These are phyloP conservation scores for Hypsizygus ulmarius DNA, from an alignment of 1,284 basidiomycete genomes.

Conservation along the genomic window DNA sequence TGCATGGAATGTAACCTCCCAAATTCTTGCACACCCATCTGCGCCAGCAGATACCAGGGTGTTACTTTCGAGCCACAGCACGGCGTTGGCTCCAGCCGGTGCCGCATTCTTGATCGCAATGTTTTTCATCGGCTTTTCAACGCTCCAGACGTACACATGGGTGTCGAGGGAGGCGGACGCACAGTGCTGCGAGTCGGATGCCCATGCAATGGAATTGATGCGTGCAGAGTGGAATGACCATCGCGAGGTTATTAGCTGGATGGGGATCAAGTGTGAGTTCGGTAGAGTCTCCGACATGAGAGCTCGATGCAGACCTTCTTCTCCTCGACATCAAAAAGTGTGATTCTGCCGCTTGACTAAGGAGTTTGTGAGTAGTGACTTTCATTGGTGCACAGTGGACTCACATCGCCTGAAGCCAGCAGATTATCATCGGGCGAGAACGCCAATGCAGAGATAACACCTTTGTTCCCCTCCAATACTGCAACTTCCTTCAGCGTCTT, in stretches of 20 bases:
- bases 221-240: slow-evolving; percentile 92
- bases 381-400: slow-evolving; percentile 24
- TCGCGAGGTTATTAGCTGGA: slow-evolving; percentile 61
- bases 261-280: slow-evolving; percentile 16
- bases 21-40: slow-evolving; percentile 79
- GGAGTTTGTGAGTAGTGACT: slow-evolving; percentile 1
- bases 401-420: slow-evolving; percentile 80
- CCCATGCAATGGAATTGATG: slow-evolving; percentile 80
- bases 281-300: background rate
- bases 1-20: slow-evolving; percentile 62
- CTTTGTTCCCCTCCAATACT: slow-evolving; percentile 70
- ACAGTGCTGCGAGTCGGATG: slow-evolving; percentile 69
- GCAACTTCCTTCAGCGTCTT: slow-evolving; percentile 52
- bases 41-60: slow-evolving; percentile 76
- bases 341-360: slow-evolving; percentile 76
- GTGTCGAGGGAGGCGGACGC: slow-evolving; percentile 92
- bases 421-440: slow-evolving; percentile 79
- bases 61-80: slow-evolving; percentile 69
- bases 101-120: slow-evolving; percentile 85
- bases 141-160: slow-evolving; percentile 87
- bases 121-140: slow-evolving; percentile 74
- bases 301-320: slow-evolving; percentile 44
- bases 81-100: slow-evolving; percentile 78
- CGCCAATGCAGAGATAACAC: slow-evolving; percentile 71
- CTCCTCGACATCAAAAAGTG: slow-evolving; percentile 72